These are phyloP conservation scores for Agaricales sp. DNA, from an alignment of 1,284 basidiomycete species.

Conservation along the genomic window DNA sequence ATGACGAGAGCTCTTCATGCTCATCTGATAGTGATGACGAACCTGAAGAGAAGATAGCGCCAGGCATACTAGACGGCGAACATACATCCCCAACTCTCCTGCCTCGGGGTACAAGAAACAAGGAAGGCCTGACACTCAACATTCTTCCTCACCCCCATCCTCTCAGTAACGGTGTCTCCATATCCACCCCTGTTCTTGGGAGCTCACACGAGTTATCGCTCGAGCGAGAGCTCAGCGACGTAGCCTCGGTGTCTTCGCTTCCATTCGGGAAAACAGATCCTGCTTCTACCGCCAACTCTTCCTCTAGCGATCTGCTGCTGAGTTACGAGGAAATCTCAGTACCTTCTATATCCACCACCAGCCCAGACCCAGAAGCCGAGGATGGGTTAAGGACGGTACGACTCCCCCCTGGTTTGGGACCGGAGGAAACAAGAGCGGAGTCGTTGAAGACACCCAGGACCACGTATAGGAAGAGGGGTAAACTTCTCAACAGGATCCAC, in stretches of 20 bases:
- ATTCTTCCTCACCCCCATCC: background rate
- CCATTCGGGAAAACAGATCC: too few relatives aligned
- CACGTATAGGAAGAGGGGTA: background rate
- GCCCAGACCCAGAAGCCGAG: slow-evolving; percentile 25
- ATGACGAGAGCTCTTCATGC: background rate
- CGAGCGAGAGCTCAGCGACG: slow-evolving; percentile 14
- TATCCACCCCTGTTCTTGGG: slow-evolving; percentile 16
- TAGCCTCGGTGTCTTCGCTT: slow-evolving; percentile 21
- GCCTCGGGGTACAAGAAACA: background rate
- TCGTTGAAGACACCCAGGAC: background rate
- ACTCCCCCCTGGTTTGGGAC: background rate
- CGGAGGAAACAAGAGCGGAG: too few relatives aligned
- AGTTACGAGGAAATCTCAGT: slow-evolving; percentile 32
- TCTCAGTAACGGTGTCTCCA: slow-evolving; percentile 14
- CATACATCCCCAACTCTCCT: background rate
- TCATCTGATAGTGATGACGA: background rate
- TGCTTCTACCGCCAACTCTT: background rate
- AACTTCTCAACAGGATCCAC: too few relatives aligned
- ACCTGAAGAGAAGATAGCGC: background rate
- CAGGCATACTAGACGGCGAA: background rate
- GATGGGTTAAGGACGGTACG: too few relatives aligned
- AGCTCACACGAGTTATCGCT: slow-evolving; percentile 14
- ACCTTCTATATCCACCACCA: slow-evolving; percentile 43
- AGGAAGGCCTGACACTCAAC: background rate
- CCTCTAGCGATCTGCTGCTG: slow-evolving; percentile 4